Percentiles rank a stretch among this genome's conserved stretches.
Evolutionary conservation across 208 protist species (phyloP).

Genomic region (Trypanosoma cruzi): DNA sequence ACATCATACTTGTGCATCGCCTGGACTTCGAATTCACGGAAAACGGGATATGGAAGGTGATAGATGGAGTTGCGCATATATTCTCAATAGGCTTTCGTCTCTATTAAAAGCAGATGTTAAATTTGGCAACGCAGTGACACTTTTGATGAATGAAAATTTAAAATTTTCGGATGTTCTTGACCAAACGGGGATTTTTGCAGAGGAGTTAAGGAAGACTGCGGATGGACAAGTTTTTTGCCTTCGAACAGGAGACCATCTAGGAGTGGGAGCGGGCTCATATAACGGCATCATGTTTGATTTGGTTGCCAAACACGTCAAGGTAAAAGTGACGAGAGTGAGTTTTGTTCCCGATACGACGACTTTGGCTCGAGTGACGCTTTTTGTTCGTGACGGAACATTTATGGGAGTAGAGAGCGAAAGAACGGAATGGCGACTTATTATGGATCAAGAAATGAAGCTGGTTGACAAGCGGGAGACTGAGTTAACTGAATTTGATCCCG

Average conservation of each 20-base stretch:
- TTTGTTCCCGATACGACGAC: constrained; percentile 85
- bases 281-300: constrained; percentile 94
- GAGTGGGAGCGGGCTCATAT: constrained; percentile 63
- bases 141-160: constrained; percentile 38
- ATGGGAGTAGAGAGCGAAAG: constrained; percentile 62
- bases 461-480: constrained; percentile 54
- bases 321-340: constrained; percentile 70
- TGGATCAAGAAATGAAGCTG: constrained; percentile 56
- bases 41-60: constrained; percentile 54
- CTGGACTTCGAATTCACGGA: constrained; percentile 40
- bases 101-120: constrained; percentile 30
- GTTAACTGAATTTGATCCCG: constrained; percentile 69
- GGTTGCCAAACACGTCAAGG: constrained; percentile 63
- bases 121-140: constrained; percentile 31
- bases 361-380: constrained; percentile 65
- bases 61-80: constrained; percentile 57
- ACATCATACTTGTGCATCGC: constrained; percentile 45
- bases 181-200: constrained; percentile 52
- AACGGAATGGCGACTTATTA: constrained; percentile 56
- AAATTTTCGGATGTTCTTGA: constrained; percentile 58
- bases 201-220: constrained; percentile 36
- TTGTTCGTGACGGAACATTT: constrained; percentile 70
- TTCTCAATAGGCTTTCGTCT: constrained; percentile 34
- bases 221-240: constrained; percentile 62
- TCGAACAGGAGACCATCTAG: constrained; percentile 51